phyloP scores from a whole-genome alignment of 2,329 filamentous ascomycete species.

The Cercospora canescens region DNA sequence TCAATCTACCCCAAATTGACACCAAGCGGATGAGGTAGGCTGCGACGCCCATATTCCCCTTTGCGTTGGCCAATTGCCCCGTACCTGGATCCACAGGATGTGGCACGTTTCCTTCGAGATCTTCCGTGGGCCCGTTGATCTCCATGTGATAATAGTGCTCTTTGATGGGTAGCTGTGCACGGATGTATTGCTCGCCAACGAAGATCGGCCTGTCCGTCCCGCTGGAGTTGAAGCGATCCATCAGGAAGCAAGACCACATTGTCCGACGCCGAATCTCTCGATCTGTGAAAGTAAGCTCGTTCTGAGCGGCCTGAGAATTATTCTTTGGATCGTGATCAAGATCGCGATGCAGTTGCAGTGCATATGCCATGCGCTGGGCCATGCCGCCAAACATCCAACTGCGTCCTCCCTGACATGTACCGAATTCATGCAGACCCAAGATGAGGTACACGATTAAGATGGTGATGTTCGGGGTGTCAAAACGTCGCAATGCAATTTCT shows the following conservation, averaged over 20 bases:
- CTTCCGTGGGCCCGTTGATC: conserved; percentile 84
- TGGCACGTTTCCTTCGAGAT: conserved; percentile 69
- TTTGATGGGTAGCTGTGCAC: conserved; percentile 86
- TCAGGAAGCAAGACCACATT: conserved; percentile 98
- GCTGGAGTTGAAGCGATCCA: conserved; percentile 97
- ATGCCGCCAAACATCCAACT: conserved; percentile 96
- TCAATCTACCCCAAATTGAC: conserved; percentile 84
- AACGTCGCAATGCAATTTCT: conserved; percentile 81
- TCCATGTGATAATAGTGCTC: conserved; percentile 90
- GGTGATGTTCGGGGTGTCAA: conserved; percentile 94
- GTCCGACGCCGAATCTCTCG: conserved; percentile 88
- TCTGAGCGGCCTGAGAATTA: conserved; percentile 25
- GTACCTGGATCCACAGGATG: conserved; percentile 63
- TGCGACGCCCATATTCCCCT: conserved; percentile 89
- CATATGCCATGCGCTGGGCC: conserved; percentile 95
- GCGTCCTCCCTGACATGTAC: conserved; percentile 91
- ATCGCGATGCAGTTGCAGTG: conserved; percentile 88
- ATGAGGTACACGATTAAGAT: conserved; percentile 89
- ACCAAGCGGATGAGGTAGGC: conserved; percentile 86
- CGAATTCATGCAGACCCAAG: conserved; percentile 90
- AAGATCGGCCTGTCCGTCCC: conserved; percentile 91
- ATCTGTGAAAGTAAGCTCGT: conserved; percentile 74
- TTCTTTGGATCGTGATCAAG: conserved; percentile 65
- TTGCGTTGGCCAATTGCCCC: conserved; percentile 65
- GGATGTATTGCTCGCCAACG: conserved; percentile 82